Base-by-base conservation (phyloP, 805 yeast genomes). In the Millerozyma miso region DNA sequence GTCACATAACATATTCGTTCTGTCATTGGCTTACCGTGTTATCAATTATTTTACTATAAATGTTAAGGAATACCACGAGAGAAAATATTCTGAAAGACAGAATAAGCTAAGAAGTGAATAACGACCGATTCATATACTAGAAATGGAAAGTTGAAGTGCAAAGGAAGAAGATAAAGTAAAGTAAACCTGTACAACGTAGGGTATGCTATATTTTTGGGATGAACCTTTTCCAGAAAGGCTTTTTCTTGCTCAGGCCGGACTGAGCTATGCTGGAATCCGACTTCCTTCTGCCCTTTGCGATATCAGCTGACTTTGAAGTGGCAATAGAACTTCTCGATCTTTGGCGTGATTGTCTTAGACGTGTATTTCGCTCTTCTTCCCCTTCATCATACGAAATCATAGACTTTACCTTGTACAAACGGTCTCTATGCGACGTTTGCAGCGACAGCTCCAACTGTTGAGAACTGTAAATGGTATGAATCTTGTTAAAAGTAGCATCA, bases 361-460 rank as follows among this genome's bases (percentile, higher is more conserved):
- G 39, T 5, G 36, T 37, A 35, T 45, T 41, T 20, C 40, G 51
- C 47, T 52, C 51, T 45, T 65, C 68, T 19, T 60, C 65, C 6
- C 57, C 67, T 26, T 63, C 68, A 35, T 56, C 55, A 46, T 63
- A 58, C 31, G 66, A 65, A 20, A 70, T 60, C 43, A 70, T 52
- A 19, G 69, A 62, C 44, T 66, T 66, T n/a, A 70, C 74, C 46
- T 67, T 68, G 55, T 69, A 69, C 14, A 67, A 65, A 17, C 34
- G 26, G 18, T 31, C 29, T 18, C 31, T 38, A 20, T 45, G 41
- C 13, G 44, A 38, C 15, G 14, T 20, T 15, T 31, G 26, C 13
- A 17, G 40, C 14, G 17, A 32, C 10, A 7, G 29, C 29, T 23
- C 29, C 29, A 23, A 23, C 12, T 37, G 39, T 39, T 58, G 65